phyloP scores from a whole-genome alignment of 257 asterid genomes.

The Datura wrightii region DNA sequence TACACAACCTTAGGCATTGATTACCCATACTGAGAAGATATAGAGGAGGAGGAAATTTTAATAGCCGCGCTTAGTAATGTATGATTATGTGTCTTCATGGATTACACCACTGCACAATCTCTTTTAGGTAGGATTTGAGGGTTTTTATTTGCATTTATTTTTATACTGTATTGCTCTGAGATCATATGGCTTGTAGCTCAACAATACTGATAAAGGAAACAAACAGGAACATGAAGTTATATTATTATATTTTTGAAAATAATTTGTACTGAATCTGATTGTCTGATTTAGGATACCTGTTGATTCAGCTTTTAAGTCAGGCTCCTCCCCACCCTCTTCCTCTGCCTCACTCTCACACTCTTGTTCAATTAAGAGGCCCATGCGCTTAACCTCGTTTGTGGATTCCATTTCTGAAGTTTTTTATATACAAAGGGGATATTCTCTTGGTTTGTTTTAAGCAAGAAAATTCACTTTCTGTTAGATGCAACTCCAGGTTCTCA shows the following conservation, averaged over 20 bases:
- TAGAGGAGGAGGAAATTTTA: background rate
- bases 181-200: background rate
- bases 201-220: conserved; percentile 12
- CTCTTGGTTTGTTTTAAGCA: background rate
- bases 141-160: background rate
- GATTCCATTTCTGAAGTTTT: conserved; percentile 6
- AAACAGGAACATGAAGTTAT: background rate
- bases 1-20: conserved; percentile 13
- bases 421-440: background rate
- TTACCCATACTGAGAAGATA: conserved; percentile 18
- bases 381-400: background rate
- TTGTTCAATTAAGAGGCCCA: background rate
- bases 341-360: background rate
- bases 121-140: background rate
- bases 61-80: background rate
- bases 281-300: background rate
- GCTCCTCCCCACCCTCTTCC: background rate
- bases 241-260: background rate
- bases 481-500: conserved; percentile 14
- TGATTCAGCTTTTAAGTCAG: background rate
- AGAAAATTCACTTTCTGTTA: background rate
- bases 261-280: background rate
- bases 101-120: background rate
- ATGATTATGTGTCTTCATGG: background rate
- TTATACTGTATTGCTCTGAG: background rate